Conservation (phyloP, 306 rosid species). For the Inga oerstediana region DNA sequence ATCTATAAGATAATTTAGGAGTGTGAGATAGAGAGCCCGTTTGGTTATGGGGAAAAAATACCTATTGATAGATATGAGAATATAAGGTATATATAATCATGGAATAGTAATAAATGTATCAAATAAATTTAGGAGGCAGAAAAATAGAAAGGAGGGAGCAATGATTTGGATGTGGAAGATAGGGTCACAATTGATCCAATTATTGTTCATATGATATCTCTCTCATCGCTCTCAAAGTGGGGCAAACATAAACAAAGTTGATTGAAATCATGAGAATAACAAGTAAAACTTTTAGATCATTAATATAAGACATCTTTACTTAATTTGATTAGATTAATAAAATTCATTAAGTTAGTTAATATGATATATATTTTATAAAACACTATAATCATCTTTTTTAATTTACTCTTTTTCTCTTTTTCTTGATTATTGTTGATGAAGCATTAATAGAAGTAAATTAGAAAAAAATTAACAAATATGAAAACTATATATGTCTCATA, state of each 20-base stretch:
- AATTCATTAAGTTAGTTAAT: too few species aligned
- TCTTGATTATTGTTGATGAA: too few species aligned
- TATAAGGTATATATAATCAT: neutral
- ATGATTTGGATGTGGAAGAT: slow-evolving; percentile 12
- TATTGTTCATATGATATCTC: slow-evolving; percentile 1
- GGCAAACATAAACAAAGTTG: neutral
- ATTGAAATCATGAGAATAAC: neutral
- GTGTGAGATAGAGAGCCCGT: neutral
- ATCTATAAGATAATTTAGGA: too few species aligned
- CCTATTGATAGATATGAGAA: neutral
- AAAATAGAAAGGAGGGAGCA: neutral
- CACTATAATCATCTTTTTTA: too few species aligned
- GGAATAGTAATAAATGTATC: slow-evolving; percentile 16
- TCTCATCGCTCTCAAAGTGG: slow-evolving; percentile 7
- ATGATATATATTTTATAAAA: too few species aligned
- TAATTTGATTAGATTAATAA: too few species aligned
- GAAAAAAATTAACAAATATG: too few species aligned
- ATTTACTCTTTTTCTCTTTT: too few species aligned
- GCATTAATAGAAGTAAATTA: too few species aligned
- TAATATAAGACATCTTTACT: too few species aligned
- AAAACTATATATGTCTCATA: too few species aligned
- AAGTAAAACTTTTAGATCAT: neutral
- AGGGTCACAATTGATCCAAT: neutral
- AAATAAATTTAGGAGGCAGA: neutral
- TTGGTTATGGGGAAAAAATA: neutral